Evolutionary conservation across 768 basidiomycete genomes (phyloP).

Genomic region (Tubosaeta sp.): DNA sequence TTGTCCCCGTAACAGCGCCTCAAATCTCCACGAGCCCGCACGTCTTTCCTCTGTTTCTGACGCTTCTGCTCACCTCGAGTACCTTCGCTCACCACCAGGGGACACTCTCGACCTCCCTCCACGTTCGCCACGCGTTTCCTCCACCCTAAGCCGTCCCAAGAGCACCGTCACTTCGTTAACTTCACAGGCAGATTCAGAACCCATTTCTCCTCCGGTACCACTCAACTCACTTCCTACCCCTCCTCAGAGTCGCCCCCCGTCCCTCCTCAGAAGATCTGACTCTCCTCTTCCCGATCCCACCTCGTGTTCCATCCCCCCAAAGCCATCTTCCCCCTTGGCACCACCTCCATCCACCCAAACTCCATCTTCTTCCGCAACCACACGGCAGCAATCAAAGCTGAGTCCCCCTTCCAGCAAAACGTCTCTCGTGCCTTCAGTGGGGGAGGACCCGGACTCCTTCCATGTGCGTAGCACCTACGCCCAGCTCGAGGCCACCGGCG

Average conservation of each 20-base stretch:
- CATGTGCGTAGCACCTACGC: constrained; percentile 88
- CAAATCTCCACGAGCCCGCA: constrained; percentile 20
- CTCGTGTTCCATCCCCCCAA: constrained; percentile 16
- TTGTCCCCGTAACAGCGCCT: constrained; percentile 17
- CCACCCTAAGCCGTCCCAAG: constrained; percentile 12
- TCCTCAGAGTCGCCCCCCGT: constrained; percentile 28
- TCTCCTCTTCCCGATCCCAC: constrained; percentile 21
- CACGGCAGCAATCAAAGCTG: constrained; percentile 25
- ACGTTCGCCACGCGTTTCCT: constrained; percentile 24
- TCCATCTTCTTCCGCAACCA: constrained; percentile 25
- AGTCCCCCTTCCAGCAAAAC: constrained; percentile 45
- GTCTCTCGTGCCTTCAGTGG: constrained; percentile 68
- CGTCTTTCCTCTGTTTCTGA: constrained; percentile 16
- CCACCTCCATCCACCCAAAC: constrained; percentile 37
- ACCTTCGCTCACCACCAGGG: constrained; percentile 14
- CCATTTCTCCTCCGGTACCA: constrained; percentile 13
- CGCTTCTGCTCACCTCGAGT: constrained; percentile 20
- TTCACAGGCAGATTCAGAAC: constrained; percentile 20
- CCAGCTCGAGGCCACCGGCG: constrained; percentile 83
- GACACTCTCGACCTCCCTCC: constrained; percentile 23
- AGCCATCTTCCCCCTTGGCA: constrained; percentile 15
- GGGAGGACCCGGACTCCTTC: constrained; percentile 78
- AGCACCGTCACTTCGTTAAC: constrained; percentile 28
- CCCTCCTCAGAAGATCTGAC: constrained; percentile 20
- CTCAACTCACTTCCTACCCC: constrained; percentile 23